These are phyloP conservation scores for Knufia fluminis DNA, from an alignment of 2,329 filamentous ascomycete species.

Conservation along the genomic window DNA sequence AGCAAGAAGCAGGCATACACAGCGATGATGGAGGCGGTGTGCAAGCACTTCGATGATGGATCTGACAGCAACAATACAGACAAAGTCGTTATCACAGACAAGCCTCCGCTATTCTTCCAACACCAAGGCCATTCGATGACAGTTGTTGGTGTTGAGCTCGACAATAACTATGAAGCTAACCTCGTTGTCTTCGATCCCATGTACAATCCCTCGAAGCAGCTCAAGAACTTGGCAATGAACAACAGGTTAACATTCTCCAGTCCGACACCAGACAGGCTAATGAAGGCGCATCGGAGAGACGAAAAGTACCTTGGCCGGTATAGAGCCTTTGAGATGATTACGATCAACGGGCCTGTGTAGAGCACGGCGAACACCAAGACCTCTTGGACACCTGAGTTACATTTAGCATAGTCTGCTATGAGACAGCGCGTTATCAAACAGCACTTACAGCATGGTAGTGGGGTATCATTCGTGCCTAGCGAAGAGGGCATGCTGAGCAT, in stretches of 20 bases:
- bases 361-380: neutral
- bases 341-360: slow-evolving; percentile 35
- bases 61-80: slow-evolving; percentile 40
- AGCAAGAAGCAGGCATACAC: slow-evolving; percentile 41
- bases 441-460: neutral
- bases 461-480: too few species aligned
- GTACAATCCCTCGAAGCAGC: slow-evolving; percentile 58
- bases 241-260: slow-evolving; percentile 32
- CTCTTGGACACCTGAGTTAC: neutral
- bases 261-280: slow-evolving; percentile 42
- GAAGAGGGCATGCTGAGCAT: neutral
- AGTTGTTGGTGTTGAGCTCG: slow-evolving; percentile 73
- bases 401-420: slow-evolving; percentile 7
- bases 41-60: slow-evolving; percentile 59
- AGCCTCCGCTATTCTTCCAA: slow-evolving; percentile 85
- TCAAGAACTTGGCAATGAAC: slow-evolving; percentile 45
- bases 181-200: slow-evolving; percentile 84
- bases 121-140: slow-evolving; percentile 83
- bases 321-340: slow-evolving; percentile 69
- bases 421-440: neutral
- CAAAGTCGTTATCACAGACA: slow-evolving; percentile 60
- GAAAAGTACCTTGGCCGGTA: slow-evolving; percentile 59
- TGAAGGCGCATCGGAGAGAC: slow-evolving; percentile 67
- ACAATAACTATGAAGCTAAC: slow-evolving; percentile 51
- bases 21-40: slow-evolving; percentile 57